These are phyloP conservation scores for Colletotrichum sp. DNA, from an alignment of 2,329 filamentous ascomycete species.

Conservation along the genomic window DNA sequence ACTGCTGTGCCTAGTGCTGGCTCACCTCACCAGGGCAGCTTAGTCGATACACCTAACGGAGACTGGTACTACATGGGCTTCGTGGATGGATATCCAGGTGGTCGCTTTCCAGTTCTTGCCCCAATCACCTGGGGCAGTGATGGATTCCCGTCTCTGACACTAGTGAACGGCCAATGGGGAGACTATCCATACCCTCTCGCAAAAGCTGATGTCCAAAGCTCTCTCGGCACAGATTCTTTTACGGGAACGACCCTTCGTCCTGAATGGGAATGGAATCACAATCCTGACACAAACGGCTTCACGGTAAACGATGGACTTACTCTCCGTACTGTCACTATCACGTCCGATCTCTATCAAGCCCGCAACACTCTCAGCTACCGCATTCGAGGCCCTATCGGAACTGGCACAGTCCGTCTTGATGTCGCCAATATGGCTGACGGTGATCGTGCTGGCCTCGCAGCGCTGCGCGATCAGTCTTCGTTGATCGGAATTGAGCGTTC, in stretches of 20 bases:
- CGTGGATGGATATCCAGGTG: constrained; percentile 56
- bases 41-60: constrained; percentile 55
- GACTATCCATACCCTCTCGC: constrained; percentile 37
- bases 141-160: constrained; percentile 51
- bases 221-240: constrained; percentile 17
- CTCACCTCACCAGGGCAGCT: constrained; percentile 57
- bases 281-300: constrained; percentile 54
- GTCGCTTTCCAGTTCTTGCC: constrained; percentile 60
- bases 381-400: constrained; percentile 48
- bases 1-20: constrained; percentile 41
- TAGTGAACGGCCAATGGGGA: constrained; percentile 48
- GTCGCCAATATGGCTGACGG: constrained; percentile 51
- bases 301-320: constrained; percentile 42
- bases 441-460: constrained; percentile 53
- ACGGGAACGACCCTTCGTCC: constrained; percentile 40
- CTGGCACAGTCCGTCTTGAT: constrained; percentile 54
- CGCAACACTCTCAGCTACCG: constrained; percentile 51
- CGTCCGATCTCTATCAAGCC: constrained; percentile 50
- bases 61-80: constrained; percentile 67
- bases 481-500: constrained; percentile 51
- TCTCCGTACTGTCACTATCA: constrained; percentile 53
- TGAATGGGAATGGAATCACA: constrained; percentile 67
- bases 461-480: constrained; percentile 56
- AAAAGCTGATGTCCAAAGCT: neutral
- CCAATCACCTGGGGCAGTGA: constrained; percentile 50